phyloP scores from a whole-genome alignment of 2,329 filamentous ascomycete species.

The Calonectria pauciramosa region DNA sequence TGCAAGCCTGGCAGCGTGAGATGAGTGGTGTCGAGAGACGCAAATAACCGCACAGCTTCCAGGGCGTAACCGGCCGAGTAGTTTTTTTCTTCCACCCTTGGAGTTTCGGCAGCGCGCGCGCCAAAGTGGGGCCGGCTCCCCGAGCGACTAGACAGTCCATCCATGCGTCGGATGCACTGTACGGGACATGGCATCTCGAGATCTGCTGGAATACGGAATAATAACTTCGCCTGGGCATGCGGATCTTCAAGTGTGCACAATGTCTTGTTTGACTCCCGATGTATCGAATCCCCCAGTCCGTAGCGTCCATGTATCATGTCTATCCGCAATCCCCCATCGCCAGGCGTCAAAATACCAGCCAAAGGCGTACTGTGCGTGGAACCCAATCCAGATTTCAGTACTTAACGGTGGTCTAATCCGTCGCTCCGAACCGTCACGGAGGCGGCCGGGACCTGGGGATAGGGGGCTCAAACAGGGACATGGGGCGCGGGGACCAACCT shows the following conservation, averaged over 20 bases:
- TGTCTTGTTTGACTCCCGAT: too few relatives aligned
- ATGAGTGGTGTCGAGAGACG: background rate
- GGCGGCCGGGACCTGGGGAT: conserved; percentile 15
- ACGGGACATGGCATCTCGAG: conserved; percentile 9
- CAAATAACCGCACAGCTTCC: background rate
- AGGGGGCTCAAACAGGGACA: conserved; percentile 6
- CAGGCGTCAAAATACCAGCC: background rate
- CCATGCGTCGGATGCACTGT: conserved; percentile 13
- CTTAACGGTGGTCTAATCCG: conserved; percentile 16
- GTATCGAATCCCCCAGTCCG: background rate
- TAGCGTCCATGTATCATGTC: too few relatives aligned
- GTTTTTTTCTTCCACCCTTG: background rate
- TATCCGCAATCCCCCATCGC: background rate
- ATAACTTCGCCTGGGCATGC: background rate
- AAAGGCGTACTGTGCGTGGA: background rate
- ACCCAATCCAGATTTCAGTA: background rate
- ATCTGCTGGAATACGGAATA: background rate
- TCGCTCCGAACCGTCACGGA: conserved; percentile 23
- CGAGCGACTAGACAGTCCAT: conserved; percentile 21
- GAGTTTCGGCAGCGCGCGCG: conserved; percentile 17
- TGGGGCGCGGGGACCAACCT: conserved; percentile 14
- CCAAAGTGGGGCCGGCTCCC: conserved; percentile 29
- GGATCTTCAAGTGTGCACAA: background rate
- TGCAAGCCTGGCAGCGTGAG: background rate
- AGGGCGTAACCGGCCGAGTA: background rate